Conservation (phyloP, 2,329 filamentous ascomycete genomes). For the Clonostachys chloroleuca region DNA sequence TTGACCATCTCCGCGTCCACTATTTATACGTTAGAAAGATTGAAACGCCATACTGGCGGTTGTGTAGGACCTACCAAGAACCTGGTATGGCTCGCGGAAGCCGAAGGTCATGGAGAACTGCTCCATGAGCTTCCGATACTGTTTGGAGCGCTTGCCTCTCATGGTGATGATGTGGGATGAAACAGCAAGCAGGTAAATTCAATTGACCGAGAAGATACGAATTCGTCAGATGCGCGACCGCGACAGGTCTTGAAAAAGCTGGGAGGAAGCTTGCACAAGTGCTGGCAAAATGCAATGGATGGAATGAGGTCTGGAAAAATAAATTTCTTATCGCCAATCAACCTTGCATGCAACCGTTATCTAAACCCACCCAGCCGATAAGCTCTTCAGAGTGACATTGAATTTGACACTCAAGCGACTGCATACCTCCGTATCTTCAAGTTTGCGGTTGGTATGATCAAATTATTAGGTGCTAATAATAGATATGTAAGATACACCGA, state of each 20-base stretch:
- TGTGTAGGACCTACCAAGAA: conserved; percentile 52
- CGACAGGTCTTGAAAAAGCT: no score
- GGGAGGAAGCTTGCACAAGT: no score
- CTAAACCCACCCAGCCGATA: neutral
- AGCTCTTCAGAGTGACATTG: no score
- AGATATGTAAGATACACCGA: no score
- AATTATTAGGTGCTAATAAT: no score
- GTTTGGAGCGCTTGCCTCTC: conserved; percentile 48
- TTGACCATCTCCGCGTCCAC: conserved; percentile 83
- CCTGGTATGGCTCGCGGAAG: conserved; percentile 92
- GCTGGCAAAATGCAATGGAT: no score
- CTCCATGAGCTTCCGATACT: conserved; percentile 81
- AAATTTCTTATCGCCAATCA: conserved; percentile 3
- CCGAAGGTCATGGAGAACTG: conserved; percentile 84
- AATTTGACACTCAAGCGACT: no score
- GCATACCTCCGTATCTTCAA: no score
- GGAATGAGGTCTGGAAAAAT: neutral
- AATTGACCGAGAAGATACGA: no score
- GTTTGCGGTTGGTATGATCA: no score
- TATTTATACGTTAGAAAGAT: conserved; percentile 19
- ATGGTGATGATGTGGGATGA: conserved; percentile 15
- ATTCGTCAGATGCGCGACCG: no score
- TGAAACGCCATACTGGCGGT: neutral
- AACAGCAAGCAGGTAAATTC: no score
- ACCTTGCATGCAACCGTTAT: neutral